Evolutionary conservation across 257 asterid genomes (phyloP).

Genomic region (Plantago ovata): DNA sequence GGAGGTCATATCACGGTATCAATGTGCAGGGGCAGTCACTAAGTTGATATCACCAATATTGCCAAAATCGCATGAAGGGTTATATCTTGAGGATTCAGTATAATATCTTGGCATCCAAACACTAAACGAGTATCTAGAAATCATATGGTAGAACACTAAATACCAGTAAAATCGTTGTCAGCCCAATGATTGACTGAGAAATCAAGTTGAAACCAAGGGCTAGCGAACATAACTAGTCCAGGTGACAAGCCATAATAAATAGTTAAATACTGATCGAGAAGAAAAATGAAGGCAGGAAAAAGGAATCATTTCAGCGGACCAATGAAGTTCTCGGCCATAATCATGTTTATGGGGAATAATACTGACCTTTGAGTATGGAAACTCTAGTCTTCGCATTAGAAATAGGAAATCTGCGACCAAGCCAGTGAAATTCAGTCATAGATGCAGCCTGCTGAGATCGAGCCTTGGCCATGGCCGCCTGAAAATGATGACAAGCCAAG

Average conservation of each 20-base stretch:
- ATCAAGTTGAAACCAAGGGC: not conserved
- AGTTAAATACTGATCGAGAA: constrained; percentile 1
- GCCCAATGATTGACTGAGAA: constrained; percentile 6
- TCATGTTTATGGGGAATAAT: not conserved
- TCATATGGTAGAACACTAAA: constrained; percentile 7
- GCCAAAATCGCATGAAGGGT: constrained; percentile 10
- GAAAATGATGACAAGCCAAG: constrained; percentile 27
- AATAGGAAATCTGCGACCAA: constrained; percentile 79
- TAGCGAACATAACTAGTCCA: constrained; percentile 5
- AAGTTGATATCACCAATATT: not conserved
- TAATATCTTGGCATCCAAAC: too few relatives aligned
- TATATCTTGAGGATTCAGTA: constrained; percentile 4
- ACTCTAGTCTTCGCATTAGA: constrained; percentile 94
- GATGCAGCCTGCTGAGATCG: constrained; percentile 99
- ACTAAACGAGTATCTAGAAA: not conserved
- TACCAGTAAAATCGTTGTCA: constrained; percentile 11
- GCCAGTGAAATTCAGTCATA: constrained; percentile 92
- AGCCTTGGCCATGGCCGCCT: constrained; percentile 99
- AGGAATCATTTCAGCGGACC: not conserved
- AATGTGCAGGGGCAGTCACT: not conserved
- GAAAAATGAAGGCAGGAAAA: constrained; percentile 1
- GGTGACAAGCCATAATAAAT: constrained; percentile 7
- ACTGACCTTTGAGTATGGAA: constrained; percentile 82
- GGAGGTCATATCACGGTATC: not conserved
- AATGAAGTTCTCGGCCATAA: not conserved